These are phyloP conservation scores for Trichoderma asperellum DNA, from an alignment of 2,329 filamentous ascomycete genomes.

Conservation along the genomic window DNA sequence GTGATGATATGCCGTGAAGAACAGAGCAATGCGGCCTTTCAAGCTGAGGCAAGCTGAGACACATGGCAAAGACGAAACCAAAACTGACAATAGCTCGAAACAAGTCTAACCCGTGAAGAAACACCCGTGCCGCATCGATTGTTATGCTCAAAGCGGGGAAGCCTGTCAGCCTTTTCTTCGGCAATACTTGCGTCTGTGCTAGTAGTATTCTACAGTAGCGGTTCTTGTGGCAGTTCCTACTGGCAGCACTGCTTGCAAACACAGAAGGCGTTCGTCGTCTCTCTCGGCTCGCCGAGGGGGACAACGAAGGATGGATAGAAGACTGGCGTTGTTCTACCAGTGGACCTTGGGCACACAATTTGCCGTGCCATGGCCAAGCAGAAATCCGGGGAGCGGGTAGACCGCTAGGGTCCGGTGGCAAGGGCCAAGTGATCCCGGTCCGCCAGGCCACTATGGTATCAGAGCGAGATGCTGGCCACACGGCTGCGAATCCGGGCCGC, in stretches of 20 bases:
- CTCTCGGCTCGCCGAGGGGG: not conserved
- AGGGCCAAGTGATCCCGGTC: slow-evolving; percentile 38
- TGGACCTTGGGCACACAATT: slow-evolving; percentile 21
- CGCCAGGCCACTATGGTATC: slow-evolving; percentile 32
- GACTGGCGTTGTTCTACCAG: slow-evolving; percentile 21
- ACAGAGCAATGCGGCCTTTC: slow-evolving; percentile 7
- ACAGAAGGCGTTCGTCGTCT: not conserved
- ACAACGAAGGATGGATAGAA: slow-evolving; percentile 17
- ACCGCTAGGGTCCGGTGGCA: slow-evolving; percentile 36
- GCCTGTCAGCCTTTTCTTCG: not conserved
- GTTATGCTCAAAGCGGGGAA: slow-evolving; percentile 2
- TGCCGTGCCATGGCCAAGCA: slow-evolving; percentile 29
- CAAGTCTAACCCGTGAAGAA: not conserved
- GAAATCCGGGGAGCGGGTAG: slow-evolving; percentile 41
- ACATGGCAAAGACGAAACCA: slow-evolving; percentile 11
- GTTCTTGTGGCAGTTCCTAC: not conserved
- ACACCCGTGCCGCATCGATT: not conserved
- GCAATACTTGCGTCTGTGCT: not conserved
- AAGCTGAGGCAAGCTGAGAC: slow-evolving; percentile 21
- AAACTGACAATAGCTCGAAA: not conserved
- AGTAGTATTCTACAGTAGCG: not conserved
- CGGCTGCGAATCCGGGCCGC: slow-evolving; percentile 45
- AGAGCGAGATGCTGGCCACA: slow-evolving; percentile 37
- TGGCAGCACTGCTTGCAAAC: not conserved
- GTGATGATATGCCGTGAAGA: not conserved